Evolutionary conservation across 805 yeast species (phyloP).

Genomic region (Brettanomyces bruxellensis): DNA sequence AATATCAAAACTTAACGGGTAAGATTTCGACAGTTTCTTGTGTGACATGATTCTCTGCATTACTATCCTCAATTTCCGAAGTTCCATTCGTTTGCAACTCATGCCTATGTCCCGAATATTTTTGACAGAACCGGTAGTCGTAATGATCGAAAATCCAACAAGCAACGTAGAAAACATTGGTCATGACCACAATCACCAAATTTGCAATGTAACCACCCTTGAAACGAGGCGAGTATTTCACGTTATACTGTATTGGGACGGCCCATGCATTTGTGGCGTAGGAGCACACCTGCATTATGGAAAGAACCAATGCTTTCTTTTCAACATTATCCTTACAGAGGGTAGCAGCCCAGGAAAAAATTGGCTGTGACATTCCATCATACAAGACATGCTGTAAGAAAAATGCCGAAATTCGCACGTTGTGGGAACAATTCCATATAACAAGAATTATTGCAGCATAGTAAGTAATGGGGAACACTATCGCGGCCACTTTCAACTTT

Average conservation of each 20-base stretch:
- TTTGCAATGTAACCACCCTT: constrained; percentile 11
- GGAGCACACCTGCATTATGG: constrained; percentile 10
- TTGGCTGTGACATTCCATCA: constrained; percentile 13
- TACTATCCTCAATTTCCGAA: no score
- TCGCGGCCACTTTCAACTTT: constrained; percentile 7
- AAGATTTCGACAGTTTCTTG: no score
- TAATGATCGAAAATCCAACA: constrained; percentile 11
- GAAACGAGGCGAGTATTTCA: constrained; percentile 9
- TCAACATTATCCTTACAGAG: constrained; percentile 15
- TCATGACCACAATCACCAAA: constrained; percentile 5
- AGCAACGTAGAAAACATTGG: constrained; percentile 7
- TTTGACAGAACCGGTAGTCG: constrained; percentile 8
- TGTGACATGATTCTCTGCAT: no score
- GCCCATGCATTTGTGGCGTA: constrained; percentile 14
- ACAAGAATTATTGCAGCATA: constrained; percentile 8
- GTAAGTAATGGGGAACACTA: constrained; percentile 4
- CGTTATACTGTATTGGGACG: constrained; percentile 14
- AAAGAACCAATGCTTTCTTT: constrained; percentile 13
- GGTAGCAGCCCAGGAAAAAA: constrained; percentile 13
- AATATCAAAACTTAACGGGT: no score
- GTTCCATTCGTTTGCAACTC: no score
- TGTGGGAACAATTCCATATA: constrained; percentile 8
- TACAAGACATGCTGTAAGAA: constrained; percentile 20
- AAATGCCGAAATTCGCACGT: constrained; percentile 31
- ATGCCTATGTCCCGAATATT: constrained; percentile 12